Base-by-base conservation (phyloP, 371 early-diverging fungal species). In the Mortierella sp. region DNA sequence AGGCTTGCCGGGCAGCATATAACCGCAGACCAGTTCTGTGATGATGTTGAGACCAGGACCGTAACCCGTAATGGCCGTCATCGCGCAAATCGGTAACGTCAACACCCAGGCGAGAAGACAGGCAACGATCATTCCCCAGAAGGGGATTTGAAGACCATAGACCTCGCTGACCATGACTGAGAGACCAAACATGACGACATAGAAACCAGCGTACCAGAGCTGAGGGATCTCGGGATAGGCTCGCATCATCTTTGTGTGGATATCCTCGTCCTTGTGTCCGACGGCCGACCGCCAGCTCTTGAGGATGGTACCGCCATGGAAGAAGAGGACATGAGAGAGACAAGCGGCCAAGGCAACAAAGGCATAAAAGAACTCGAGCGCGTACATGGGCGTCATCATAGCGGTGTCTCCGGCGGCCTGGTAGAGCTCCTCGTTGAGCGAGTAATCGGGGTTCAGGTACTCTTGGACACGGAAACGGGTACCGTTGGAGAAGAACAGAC, bases 71-170 rank as follows among this genome's bases (percentile, higher is more conserved):
- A 94, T 81, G 34, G 95, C 95, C 52, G 87, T 87, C 64, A 94
- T 90, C 55, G 94, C 91, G 79, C 94, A 95, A 61, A 95, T 90
- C 0, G 97, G 95, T 8, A 97, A 76, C 8, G 94, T 87, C 74
- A 95, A 90, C 64, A 90, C 74, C 48, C 86, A 77, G n/a, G 91
- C 87, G 7, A 95, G 77, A 24, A 84, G 68, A 9, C 93, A 86
- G 31, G 94, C 93, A 13, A 95, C 47, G 5, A 94, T 64, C 19
- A 94, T 85, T 72, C 89, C 91, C 92, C 93, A 92, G 92, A 93
- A 11, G 4, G 91, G 90, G 19, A 91, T 64, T 22, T 89, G 87
- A 40, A 89, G 85, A 8, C 85, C 87, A 81, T 88, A 87, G 63
- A 79, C 85, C 68, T 93, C 91, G 41, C 91, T 87, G 13, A 88